These are phyloP conservation scores for Suhomyces xylopsoci DNA, from an alignment of 805 yeast species.

Conservation along the genomic window DNA sequence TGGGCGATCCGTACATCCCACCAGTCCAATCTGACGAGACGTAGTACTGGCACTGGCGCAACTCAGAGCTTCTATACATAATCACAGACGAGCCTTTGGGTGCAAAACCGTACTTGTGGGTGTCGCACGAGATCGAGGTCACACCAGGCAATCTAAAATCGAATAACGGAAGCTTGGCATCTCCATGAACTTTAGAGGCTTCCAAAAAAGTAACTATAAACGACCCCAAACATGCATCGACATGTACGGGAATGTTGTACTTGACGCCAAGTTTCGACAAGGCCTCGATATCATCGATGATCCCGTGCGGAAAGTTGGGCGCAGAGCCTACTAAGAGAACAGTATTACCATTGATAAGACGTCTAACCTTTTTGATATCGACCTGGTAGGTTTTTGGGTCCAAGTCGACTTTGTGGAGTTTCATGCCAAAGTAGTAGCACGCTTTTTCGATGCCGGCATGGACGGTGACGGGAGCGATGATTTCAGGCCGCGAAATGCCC, in stretches of 20 bases:
- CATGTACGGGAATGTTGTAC: slow-evolving; percentile 82
- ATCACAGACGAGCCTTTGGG: slow-evolving; percentile 94
- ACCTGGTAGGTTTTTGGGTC: slow-evolving; percentile 68
- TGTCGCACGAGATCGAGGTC: slow-evolving; percentile 98
- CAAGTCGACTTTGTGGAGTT: slow-evolving; percentile 73
- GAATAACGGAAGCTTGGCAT: slow-evolving; percentile 49
- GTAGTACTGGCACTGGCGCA: slow-evolving; percentile 82
- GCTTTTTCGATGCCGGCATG: slow-evolving; percentile 98
- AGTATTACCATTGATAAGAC: slow-evolving; percentile 73
- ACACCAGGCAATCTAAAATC: slow-evolving; percentile 87
- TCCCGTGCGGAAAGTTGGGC: slow-evolving; percentile 96
- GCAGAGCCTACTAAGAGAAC: slow-evolving; percentile 88
- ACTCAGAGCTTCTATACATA: slow-evolving; percentile 71
- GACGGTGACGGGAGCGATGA: slow-evolving; percentile 82
- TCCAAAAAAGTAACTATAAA: slow-evolving; percentile 80
- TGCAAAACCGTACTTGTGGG: slow-evolving; percentile 98
- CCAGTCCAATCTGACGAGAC: slow-evolving; percentile 86
- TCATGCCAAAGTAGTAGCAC: slow-evolving; percentile 84
- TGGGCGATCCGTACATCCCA: slow-evolving; percentile 94
- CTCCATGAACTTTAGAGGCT: slow-evolving; percentile 50
- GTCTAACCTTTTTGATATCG: slow-evolving; percentile 56
- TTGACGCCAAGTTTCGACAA: slow-evolving; percentile 63
- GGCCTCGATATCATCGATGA: slow-evolving; percentile 81
- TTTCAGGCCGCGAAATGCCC: slow-evolving; percentile 72
- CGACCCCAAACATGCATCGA: slow-evolving; percentile 94